Evolutionary conservation across 371 early-diverging fungal genomes (phyloP), one percentile per base, ranked within the genome.

Genomic region (Circinella umbellata): DNA sequence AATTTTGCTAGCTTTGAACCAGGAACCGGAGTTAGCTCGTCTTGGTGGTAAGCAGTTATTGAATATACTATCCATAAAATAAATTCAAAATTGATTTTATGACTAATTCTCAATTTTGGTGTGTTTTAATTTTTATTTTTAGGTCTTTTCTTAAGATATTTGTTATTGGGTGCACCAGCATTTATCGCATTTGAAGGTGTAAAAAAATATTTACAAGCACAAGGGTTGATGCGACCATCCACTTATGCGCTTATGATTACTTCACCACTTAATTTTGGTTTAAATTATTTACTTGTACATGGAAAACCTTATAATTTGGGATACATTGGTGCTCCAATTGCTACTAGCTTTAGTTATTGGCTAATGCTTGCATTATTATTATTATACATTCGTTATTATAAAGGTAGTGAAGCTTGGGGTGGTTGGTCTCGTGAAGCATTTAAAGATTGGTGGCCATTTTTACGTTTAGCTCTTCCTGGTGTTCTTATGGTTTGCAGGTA

Each of bases 281-380:
- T 92, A 68, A 95, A 91, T 76, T 95, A 91, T 54, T 38, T 77
- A 9, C 77, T 95, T 20, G 95, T 95, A 35, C 93, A 89, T 86
- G 85, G 86, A 64, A 70, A 79, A 34, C 84, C 88, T 15, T 74
- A 88, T 15, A 76, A 82, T 4, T 67, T 95, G 34, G 96, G 96
- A 10, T 92, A 90, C 64, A 88, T 91, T 54, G 96, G 98, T 27
- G 94, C 96, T 0, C 95, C 97, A 0, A 69, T 94, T 5, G 96
- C 95, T 13, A 91, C 92, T 0, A 81, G 87, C 17, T 74, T 93
- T 47, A 91, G 93, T 15, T 91, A 93, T 76, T 90, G 89, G 88
- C 74, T 93, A 62, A 87, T 92, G 75, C 78, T 91, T 27, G 34
- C 82, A 7, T 63, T 91, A 9, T 70, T 92, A 3, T 47, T 92